Conservation (phyloP, 495 filamentous ascomycete genomes). For the Daldinia concentrica region DNA sequence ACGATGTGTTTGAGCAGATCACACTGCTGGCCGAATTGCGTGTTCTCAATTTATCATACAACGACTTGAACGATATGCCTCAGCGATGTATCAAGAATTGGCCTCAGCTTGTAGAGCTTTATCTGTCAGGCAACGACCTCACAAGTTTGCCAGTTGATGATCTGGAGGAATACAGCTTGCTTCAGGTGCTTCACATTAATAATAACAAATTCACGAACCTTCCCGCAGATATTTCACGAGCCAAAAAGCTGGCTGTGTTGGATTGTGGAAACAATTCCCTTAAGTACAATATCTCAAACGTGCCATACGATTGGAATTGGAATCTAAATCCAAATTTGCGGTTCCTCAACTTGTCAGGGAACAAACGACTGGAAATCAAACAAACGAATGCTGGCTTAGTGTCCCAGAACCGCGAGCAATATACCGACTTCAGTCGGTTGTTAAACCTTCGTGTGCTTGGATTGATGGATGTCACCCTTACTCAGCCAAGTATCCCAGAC, state of each 20-base stretch:
- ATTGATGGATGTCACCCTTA: slow-evolving; percentile 96
- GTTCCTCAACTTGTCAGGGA: slow-evolving; percentile 96
- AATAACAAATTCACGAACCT: slow-evolving; percentile 97
- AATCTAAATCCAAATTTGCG: slow-evolving; percentile 95
- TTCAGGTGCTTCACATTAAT: slow-evolving; percentile 95
- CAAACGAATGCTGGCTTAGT: slow-evolving; percentile 64
- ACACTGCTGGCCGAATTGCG: slow-evolving; percentile 83
- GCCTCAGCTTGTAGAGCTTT: slow-evolving; percentile 88
- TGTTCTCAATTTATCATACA: slow-evolving; percentile 93
- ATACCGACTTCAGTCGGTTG: slow-evolving; percentile 91
- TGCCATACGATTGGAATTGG: slow-evolving; percentile 99
- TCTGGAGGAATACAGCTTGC: slow-evolving; percentile 82
- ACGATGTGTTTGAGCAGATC: slow-evolving; percentile 93
- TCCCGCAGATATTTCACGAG: slow-evolving; percentile 93
- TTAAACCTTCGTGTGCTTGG: slow-evolving; percentile 88
- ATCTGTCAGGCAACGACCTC: slow-evolving; percentile 94
- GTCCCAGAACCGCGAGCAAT: slow-evolving; percentile 69
- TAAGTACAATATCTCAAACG: slow-evolving; percentile 99
- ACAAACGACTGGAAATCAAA: slow-evolving; percentile 97
- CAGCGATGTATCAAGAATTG: slow-evolving; percentile 85
- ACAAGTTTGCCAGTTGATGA: slow-evolving; percentile 93
- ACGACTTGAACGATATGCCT: slow-evolving; percentile 91
- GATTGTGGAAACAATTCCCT: slow-evolving; percentile 96
- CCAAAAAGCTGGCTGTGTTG: slow-evolving; percentile 86
- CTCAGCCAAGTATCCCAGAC: slow-evolving; percentile 88